phyloP scores from a whole-genome alignment of 2,329 filamentous ascomycete genomes.

The Calonectria henricotiae region DNA sequence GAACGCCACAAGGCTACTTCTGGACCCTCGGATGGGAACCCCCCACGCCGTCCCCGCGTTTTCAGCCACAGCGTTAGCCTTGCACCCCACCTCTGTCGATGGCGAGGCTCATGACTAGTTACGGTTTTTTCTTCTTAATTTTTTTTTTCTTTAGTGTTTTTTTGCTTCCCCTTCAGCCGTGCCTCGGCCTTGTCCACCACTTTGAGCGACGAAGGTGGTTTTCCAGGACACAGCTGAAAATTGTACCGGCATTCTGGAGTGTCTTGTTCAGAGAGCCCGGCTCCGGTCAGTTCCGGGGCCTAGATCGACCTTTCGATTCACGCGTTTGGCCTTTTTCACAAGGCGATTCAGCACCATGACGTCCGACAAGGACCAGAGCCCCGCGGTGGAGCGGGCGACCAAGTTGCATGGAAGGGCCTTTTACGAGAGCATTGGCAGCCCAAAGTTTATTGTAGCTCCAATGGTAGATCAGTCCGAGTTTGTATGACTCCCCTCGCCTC shows the following conservation, averaged over 20 bases:
- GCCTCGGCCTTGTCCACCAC: background rate
- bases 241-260: constrained; percentile 47
- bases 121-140: constrained; percentile 32
- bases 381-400: constrained; percentile 46
- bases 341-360: constrained; percentile 56
- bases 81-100: constrained; percentile 37
- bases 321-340: constrained; percentile 22
- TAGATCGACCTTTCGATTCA: constrained; percentile 20
- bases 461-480: constrained; percentile 99
- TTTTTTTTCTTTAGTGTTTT: constrained; percentile 4
- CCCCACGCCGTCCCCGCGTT: constrained; percentile 43
- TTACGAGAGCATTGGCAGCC: constrained; percentile 94
- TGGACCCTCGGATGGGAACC: constrained; percentile 10
- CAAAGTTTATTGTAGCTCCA: constrained; percentile 91
- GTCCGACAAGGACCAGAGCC: constrained; percentile 41
- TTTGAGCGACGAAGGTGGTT: constrained; percentile 16
- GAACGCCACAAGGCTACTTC: constrained; percentile 34
- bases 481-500: constrained; percentile 68
- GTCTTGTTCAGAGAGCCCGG: constrained; percentile 41
- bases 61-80: constrained; percentile 44
- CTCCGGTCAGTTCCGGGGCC: constrained; percentile 50
- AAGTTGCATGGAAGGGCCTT: constrained; percentile 91
- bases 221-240: constrained; percentile 15
- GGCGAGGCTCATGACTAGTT: constrained; percentile 22
- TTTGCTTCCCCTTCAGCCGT: background rate